A percentile compares a stretch with the other conserved stretches of the same genome.
phyloP scores from a whole-genome alignment of 2,329 filamentous ascomycete genomes.

The Monilinia laxa region DNA sequence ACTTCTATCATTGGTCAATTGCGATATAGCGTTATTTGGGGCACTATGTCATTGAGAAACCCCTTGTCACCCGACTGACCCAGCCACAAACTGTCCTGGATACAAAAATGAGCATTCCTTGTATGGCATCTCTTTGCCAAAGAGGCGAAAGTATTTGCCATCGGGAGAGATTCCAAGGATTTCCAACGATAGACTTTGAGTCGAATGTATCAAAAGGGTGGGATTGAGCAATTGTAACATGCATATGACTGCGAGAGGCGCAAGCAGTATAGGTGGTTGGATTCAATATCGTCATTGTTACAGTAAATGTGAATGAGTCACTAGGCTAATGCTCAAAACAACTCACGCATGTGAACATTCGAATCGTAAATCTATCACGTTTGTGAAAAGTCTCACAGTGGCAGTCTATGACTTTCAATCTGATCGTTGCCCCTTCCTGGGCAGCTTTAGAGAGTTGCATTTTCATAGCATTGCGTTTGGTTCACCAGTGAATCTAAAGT shows the following conservation, averaged over 20 bases:
- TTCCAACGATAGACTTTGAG: background rate
- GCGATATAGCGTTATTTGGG: background rate
- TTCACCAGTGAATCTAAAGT: background rate
- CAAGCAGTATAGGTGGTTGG: background rate
- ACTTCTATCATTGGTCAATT: slow-evolving; percentile 1
- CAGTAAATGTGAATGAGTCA: background rate
- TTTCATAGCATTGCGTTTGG: background rate
- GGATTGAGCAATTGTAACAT: no score
- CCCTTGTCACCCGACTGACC: background rate
- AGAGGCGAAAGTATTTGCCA: no score
- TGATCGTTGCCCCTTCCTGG: background rate
- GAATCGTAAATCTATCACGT: no score
- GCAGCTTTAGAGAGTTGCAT: no score
- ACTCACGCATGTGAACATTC: background rate
- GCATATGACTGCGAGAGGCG: no score
- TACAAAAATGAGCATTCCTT: background rate
- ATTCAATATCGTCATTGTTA: background rate
- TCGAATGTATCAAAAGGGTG: background rate
- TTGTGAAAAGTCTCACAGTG: background rate
- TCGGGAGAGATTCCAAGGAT: no score
- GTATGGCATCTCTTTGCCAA: background rate
- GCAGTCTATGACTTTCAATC: background rate
- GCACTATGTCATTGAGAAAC: background rate
- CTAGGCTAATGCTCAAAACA: no score
- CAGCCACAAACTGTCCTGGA: background rate